Evolutionary conservation across 1,139 yeast species (phyloP), one percentile per base, ranked within the genome.

Genomic region (Barnettozyma hawaiiensis): DNA sequence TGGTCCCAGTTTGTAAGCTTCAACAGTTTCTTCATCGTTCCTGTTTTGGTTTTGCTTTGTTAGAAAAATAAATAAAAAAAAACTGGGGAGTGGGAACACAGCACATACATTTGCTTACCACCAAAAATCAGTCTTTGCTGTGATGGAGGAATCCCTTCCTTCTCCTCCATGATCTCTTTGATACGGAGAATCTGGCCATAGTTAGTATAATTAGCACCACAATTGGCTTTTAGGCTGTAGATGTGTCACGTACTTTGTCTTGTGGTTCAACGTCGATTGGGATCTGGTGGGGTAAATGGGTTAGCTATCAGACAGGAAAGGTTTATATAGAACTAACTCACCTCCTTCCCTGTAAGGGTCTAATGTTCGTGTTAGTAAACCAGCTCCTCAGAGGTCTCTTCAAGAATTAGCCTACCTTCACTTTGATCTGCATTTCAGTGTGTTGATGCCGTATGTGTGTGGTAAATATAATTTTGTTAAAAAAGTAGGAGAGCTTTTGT

Each of bases 131-230:
- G 76, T 54, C 96, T 75, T 63, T 92, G 98, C 65, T 92, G 98
- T 26, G 87, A 80, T 18, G 98, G 97, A 5, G 97, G 97, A 46
- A 92, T 92, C 4, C 98, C 98, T 63, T 92, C 98, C 60, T 89
- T 86, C 60, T 92, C 97, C 64, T 92, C 97, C 70, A 92, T 80
- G 64, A 85, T 77, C 63, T 92, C 97, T 66, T 92, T 92, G 66
- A 92, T 81, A 42, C 86, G 78, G 52, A 81, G 77, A 48, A 90
- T 82, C 70, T 69, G 14, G 2, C 12, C 3, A 3, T n/a, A 39
- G 51, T 54, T 52, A 42, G 53, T 42, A n/a, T n/a, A 12, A 2
- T 9, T 12, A 8, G 4, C 15, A 21, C 10, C 9, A 7, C 14
- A 11, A 7, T 8, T 5, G 28, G 8, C 28, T 29, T 3, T 8